phyloP scores from a whole-genome alignment of 257 asterid genomes.

The Ilex aquifolium region DNA sequence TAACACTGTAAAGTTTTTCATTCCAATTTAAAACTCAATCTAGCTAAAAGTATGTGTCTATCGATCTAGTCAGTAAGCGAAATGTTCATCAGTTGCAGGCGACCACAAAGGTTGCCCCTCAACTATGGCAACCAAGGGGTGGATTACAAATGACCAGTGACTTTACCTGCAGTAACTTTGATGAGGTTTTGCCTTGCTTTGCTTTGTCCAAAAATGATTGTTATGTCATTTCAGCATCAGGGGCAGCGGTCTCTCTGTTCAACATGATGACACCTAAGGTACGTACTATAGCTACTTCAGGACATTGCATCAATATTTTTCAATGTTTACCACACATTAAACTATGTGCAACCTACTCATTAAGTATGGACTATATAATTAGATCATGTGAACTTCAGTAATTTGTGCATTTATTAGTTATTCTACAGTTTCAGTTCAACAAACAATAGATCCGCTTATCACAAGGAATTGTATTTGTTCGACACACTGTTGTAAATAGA shows the following conservation, averaged over 20 bases:
- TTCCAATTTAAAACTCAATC: background rate
- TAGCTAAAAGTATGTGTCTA: background rate
- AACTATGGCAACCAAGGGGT: slow-evolving; percentile 42
- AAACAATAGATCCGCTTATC: too few species aligned
- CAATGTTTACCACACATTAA: too few species aligned
- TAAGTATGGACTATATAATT: too few species aligned
- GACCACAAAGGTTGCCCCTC: slow-evolving; percentile 46
- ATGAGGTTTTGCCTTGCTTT: slow-evolving; percentile 38
- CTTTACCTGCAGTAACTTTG: slow-evolving; percentile 19
- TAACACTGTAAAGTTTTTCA: background rate
- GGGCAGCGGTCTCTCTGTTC: slow-evolving; percentile 46
- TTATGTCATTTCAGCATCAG: slow-evolving; percentile 56
- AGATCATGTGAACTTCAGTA: too few species aligned
- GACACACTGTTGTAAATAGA: too few species aligned
- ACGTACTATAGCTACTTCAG: background rate
- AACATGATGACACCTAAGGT: slow-evolving; percentile 51
- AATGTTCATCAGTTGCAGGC: slow-evolving; percentile 32
- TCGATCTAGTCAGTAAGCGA: background rate
- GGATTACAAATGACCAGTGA: slow-evolving; percentile 46
- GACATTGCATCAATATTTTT: too few species aligned
- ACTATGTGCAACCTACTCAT: too few species aligned
- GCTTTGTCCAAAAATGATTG: slow-evolving; percentile 59
- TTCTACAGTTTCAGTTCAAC: too few species aligned
- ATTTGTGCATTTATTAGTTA: too few species aligned
- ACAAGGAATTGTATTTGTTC: too few species aligned